phyloP scores from a whole-genome alignment of 768 basidiomycete species.

The Calocybe cyanea region DNA sequence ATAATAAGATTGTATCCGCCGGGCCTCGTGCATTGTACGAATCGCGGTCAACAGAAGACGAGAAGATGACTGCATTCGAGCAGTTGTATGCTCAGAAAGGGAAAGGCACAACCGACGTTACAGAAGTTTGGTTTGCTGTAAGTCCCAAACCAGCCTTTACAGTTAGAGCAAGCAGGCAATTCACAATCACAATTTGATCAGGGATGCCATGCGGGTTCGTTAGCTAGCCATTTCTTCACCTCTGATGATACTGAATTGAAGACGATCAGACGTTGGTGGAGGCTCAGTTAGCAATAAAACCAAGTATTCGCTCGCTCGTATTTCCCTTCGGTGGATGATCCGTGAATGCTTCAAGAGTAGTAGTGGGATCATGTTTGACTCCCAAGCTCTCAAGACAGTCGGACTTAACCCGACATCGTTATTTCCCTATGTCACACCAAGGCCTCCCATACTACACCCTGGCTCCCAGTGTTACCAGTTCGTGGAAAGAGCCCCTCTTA shows the following conservation, averaged over 20 bases:
- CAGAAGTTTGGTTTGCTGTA: conserved; percentile 69
- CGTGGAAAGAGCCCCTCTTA: neutral
- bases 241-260: too few relatives aligned
- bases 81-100: conserved; percentile 24
- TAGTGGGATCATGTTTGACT: conserved; percentile 57
- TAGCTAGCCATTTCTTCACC: too few relatives aligned
- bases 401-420: conserved; percentile 40
- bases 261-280: conserved; percentile 49
- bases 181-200: too few relatives aligned
- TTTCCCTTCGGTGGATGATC: conserved; percentile 66
- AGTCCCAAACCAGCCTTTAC: too few relatives aligned
- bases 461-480: conserved; percentile 3
- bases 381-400: conserved; percentile 38
- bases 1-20: neutral
- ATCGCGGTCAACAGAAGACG: conserved; percentile 18
- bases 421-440: conserved; percentile 29
- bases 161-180: too few relatives aligned
- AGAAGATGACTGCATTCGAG: conserved; percentile 26
- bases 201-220: conserved; percentile 45
- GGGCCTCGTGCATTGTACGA: neutral
- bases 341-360: conserved; percentile 57
- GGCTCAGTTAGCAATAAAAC: conserved; percentile 46
- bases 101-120: conserved; percentile 33
- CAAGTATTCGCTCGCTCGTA: conserved; percentile 41
- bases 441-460: conserved; percentile 26